Conservation (phyloP, 2,329 filamentous ascomycete species). For the Penicillium sp. region DNA sequence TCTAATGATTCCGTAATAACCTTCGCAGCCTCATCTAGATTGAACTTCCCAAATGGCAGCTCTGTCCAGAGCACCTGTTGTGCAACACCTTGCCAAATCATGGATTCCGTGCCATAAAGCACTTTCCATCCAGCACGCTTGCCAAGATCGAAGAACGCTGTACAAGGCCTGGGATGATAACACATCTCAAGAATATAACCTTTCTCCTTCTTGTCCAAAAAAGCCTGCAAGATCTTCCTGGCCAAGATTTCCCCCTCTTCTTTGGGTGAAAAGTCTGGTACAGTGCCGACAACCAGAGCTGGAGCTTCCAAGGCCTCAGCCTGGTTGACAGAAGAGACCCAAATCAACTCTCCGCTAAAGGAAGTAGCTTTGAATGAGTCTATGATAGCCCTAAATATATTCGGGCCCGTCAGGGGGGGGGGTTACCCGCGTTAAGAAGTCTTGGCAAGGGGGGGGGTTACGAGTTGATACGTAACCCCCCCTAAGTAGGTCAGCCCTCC, state of each 20-base stretch:
- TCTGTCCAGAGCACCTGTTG: constrained; percentile 2
- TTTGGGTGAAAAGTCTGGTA: neutral
- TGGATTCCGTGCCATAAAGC: neutral
- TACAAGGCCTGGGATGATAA: constrained; percentile 2
- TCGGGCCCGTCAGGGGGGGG: no score
- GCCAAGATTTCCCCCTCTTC: neutral
- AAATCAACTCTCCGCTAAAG: neutral
- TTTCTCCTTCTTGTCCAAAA: neutral
- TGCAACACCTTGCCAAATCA: constrained; percentile 7
- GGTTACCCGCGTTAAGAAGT: no score
- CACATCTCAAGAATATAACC: constrained; percentile 6
- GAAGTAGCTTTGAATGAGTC: constrained; percentile 7
- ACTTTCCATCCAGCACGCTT: neutral
- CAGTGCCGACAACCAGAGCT: neutral
- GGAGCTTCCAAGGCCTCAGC: neutral
- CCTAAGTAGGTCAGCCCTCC: no score
- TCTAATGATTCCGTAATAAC: no score
- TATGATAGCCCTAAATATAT: constrained; percentile 20
- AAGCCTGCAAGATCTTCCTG: neutral
- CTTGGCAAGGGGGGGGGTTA: no score
- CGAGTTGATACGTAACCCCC: no score
- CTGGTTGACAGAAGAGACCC: neutral
- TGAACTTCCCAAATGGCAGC: no score
- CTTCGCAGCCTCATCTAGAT: no score
- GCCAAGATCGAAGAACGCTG: neutral